phyloP scores from a whole-genome alignment of 2,329 filamentous ascomycete species.

The Orbilia javanica region DNA sequence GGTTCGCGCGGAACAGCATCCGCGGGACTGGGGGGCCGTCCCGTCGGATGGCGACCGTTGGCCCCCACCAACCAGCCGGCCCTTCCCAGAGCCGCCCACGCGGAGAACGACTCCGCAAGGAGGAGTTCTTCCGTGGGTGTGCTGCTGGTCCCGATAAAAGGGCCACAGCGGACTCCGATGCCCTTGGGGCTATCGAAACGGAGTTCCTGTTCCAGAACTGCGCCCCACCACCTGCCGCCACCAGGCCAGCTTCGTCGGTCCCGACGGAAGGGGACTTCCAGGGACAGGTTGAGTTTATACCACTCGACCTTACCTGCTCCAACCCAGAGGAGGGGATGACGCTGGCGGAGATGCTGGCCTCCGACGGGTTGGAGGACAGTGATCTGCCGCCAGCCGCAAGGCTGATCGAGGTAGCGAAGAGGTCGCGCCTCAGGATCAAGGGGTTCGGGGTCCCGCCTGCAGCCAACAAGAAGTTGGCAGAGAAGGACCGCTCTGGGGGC shows the following conservation, averaged over 20 bases:
- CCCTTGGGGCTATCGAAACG: background rate
- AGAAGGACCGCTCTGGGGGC: background rate
- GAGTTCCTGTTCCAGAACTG: background rate
- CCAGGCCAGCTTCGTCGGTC: background rate
- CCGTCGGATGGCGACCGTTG: no score
- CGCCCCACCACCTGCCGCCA: background rate
- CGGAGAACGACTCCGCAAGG: background rate
- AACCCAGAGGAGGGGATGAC: conserved; percentile 10
- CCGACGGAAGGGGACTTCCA: background rate
- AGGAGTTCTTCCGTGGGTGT: background rate
- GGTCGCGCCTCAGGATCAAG: background rate
- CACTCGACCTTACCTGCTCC: conserved; percentile 4
- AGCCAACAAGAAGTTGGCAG: background rate
- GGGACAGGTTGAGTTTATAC: background rate
- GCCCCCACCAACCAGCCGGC: background rate
- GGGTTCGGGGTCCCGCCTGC: background rate
- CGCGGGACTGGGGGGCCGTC: background rate
- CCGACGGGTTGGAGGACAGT: background rate
- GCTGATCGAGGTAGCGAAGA: background rate
- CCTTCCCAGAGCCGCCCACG: background rate
- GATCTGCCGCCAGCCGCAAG: background rate
- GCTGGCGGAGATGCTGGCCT: conserved; percentile 16
- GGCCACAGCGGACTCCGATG: background rate
- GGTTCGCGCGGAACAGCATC: background rate
- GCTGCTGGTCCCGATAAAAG: background rate